Percentiles rank a stretch among this genome's conserved stretches.
phyloP scores from a whole-genome alignment of 2,329 filamentous ascomycete species.

The Fusarium acutatum region DNA sequence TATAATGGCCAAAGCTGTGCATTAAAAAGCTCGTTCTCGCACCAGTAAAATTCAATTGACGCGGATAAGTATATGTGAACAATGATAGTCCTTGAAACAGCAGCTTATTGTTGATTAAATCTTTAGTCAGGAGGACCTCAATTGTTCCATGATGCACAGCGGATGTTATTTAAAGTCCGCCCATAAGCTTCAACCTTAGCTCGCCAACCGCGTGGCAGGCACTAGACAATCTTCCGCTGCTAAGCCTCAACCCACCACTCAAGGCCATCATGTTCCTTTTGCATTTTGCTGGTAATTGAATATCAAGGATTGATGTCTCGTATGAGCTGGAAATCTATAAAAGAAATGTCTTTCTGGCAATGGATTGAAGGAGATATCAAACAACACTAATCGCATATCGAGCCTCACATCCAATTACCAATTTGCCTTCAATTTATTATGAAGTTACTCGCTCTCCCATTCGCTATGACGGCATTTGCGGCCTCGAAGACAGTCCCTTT shows the following conservation, averaged over 20 bases:
- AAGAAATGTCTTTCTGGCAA: accelerated
- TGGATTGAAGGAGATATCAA: background rate
- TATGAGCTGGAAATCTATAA: background rate
- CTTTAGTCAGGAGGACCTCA: accelerated
- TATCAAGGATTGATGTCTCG: accelerated
- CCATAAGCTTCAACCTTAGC: background rate
- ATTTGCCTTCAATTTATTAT: accelerated
- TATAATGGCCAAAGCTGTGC: accelerated
- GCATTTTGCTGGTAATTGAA: accelerated
- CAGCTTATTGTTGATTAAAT: accelerated
- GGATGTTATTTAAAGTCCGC: background rate
- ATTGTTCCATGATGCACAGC: background rate
- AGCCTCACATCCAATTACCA: background rate
- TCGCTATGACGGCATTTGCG: background rate
- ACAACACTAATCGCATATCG: background rate
- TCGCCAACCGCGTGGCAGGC: background rate
- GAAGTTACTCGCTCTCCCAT: background rate
- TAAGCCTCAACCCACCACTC: background rate
- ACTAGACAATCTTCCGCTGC: background rate
- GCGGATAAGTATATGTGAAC: accelerated
- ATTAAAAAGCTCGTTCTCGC: background rate
- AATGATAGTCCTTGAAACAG: accelerated
- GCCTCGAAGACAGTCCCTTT: background rate
- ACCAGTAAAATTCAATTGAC: background rate
- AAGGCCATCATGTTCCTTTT: accelerated